Evolutionary conservation across 2,329 filamentous ascomycete species (phyloP), one percentile per base, ranked within the genome.

Genomic region (Alternaria gaisen): DNA sequence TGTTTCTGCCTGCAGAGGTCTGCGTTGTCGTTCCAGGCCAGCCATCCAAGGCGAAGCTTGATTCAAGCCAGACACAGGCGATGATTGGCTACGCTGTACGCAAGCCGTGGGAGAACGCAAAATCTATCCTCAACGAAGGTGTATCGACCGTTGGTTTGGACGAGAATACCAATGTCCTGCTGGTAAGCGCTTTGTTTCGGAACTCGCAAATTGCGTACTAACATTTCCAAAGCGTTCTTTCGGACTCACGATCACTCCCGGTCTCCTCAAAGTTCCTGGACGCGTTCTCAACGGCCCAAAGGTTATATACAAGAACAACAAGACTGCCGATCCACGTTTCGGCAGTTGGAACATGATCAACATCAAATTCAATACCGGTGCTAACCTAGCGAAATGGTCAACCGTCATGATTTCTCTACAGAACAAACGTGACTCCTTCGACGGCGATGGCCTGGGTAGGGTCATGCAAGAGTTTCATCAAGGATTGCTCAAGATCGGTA

Each of bases 251-350:
- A n/a, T n/a, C n/a, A n/a, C n/a, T n/a, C n/a, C n/a, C n/a, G n/a
- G n/a, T n/a, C n/a, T n/a, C n/a, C n/a, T n/a, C n/a, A n/a, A n/a
- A n/a, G n/a, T n/a, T n/a, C n/a, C n/a, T n/a, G 93, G 87, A 2
- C 87, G 92, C 6, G 83, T 93, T 38, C 83, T 96, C 0, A 40
- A 67, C 0, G 71, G 85, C 0, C 92, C 92, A 0, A 70, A n/a
- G n/a, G n/a, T n/a, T n/a, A n/a, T n/a, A n/a, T n/a, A n/a, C n/a
- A n/a, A n/a, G n/a, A n/a, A n/a, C n/a, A n/a, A n/a, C n/a, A n/a
- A n/a, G n/a, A n/a, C n/a, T n/a, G n/a, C n/a, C n/a, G n/a, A n/a
- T n/a, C n/a, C n/a, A n/a, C n/a, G n/a, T n/a, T n/a, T n/a, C n/a
- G n/a, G n/a, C n/a, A n/a, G n/a, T 3, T 94, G 91, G 91, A 69